Evolutionary conservation across 2,329 filamentous ascomycete species (phyloP).

Genomic region (Scedosporium boydii): DNA sequence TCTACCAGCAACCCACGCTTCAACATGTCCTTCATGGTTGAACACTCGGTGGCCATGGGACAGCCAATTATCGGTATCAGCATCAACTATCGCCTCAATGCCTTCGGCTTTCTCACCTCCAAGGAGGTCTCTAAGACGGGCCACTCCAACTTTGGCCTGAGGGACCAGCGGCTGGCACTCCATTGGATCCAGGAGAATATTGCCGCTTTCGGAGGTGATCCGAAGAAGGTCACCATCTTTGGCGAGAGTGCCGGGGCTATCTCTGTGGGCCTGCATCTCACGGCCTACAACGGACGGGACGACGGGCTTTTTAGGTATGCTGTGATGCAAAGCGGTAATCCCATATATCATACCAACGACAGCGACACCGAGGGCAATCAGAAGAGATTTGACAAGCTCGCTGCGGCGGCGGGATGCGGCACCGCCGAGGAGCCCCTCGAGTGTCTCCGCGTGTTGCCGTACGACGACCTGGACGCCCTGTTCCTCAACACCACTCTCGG

Average conservation of each 20-base stretch:
- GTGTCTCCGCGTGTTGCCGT: no score
- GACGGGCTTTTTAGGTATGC: constrained; percentile 43
- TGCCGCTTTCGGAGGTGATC: constrained; percentile 28
- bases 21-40: background rate
- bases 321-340: constrained; percentile 36
- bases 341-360: no score
- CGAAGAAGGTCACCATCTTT: constrained; percentile 41
- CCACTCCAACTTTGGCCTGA: constrained; percentile 38
- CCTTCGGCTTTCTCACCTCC: constrained; percentile 43
- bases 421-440: no score
- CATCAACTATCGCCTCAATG: constrained; percentile 28
- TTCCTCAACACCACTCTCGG: no score
- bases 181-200: constrained; percentile 43
- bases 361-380: no score
- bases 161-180: constrained; percentile 38
- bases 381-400: no score
- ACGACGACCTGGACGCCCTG: no score
- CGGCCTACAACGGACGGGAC: constrained; percentile 42
- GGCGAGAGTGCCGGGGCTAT: constrained; percentile 41
- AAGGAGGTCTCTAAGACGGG: constrained; percentile 31
- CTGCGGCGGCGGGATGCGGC: no score
- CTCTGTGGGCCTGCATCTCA: constrained; percentile 37
- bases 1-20: constrained; percentile 2
- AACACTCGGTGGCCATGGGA: background rate
- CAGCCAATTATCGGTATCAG: background rate